Conservation (phyloP, 1,139 yeast species). For the Suhomyces coccinellae region DNA sequence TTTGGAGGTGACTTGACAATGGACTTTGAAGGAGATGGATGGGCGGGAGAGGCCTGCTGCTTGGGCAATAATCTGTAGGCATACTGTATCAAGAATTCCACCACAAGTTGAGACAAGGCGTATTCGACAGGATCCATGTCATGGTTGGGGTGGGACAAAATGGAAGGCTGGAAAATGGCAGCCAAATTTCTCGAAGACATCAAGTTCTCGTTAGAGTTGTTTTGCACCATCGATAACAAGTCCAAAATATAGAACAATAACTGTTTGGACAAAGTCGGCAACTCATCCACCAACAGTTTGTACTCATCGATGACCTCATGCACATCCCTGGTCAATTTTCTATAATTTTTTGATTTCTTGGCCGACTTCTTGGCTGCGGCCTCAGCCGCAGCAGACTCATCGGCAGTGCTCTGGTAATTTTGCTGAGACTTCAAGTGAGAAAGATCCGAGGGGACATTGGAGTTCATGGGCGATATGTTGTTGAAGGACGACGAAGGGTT, state of each 20-base stretch:
- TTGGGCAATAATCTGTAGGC: slow-evolving; percentile 72
- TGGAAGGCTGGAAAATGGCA: slow-evolving; percentile 94
- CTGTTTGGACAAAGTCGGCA: slow-evolving; percentile 76
- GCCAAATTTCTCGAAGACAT: slow-evolving; percentile 95
- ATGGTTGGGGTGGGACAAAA: slow-evolving; percentile 87
- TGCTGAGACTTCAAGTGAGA: slow-evolving; percentile 6
- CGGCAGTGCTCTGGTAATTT: slow-evolving; percentile 4
- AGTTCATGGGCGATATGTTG: slow-evolving; percentile 5
- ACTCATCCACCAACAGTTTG: slow-evolving; percentile 60
- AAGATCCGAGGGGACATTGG: slow-evolving; percentile 11
- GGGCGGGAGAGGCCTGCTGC: slow-evolving; percentile 18
- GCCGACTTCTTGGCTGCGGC: slow-evolving; percentile 20
- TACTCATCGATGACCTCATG: slow-evolving; percentile 71
- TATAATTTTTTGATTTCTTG: slow-evolving; percentile 30
- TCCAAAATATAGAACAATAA: slow-evolving; percentile 86
- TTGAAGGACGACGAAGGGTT: slow-evolving; percentile 10
- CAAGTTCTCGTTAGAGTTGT: slow-evolving; percentile 71
- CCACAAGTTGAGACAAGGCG: slow-evolving; percentile 80
- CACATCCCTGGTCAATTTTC: slow-evolving; percentile 56
- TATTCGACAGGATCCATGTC: slow-evolving; percentile 92
- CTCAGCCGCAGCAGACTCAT: slow-evolving; percentile 13
- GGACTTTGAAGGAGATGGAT: slow-evolving; percentile 9
- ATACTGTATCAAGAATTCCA: slow-evolving; percentile 86
- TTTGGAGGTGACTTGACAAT: slow-evolving; percentile 3
- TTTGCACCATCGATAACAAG: slow-evolving; percentile 80